phyloP scores from a whole-genome alignment of 2,329 filamentous ascomycete genomes.

The Calonectria ilicicola region DNA sequence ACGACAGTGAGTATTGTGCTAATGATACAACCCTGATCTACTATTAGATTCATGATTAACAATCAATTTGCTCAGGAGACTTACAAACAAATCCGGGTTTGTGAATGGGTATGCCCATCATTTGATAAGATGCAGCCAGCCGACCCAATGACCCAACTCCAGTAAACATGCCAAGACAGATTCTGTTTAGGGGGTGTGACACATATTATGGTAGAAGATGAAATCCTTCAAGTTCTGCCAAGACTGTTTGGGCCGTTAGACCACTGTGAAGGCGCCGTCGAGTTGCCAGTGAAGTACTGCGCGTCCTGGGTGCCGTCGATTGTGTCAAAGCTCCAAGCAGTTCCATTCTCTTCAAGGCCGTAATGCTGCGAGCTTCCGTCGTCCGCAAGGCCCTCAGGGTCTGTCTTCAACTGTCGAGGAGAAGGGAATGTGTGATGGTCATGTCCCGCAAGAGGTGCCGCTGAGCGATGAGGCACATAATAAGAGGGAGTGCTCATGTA shows the following conservation, averaged over 20 bases:
- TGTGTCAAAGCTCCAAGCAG: constrained; percentile 28
- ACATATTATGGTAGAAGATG: neutral
- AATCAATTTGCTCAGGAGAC: neutral
- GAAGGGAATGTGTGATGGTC: constrained; percentile 32
- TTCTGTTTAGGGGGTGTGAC: neutral
- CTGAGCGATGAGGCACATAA: constrained; percentile 30
- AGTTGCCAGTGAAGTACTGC: constrained; percentile 22
- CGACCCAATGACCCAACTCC: constrained; percentile 13
- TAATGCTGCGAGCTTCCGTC: constrained; percentile 31
- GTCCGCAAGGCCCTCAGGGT: constrained; percentile 27
- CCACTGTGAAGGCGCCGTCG: constrained; percentile 22
- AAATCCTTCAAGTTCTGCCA: constrained; percentile 7
- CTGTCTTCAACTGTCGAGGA: constrained; percentile 32
- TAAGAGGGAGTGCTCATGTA: constrained; percentile 31
- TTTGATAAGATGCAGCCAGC: constrained; percentile 6
- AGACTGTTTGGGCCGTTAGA: constrained; percentile 19
- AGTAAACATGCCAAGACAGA: constrained; percentile 10
- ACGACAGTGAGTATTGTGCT: constrained; percentile 4
- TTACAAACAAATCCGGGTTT: neutral
- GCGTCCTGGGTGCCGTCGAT: constrained; percentile 30
- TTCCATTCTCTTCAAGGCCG: constrained; percentile 27
- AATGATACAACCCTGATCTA: neutral
- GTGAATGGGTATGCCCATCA: neutral
- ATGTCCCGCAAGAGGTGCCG: constrained; percentile 20
- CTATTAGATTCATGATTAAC: neutral